These are phyloP conservation scores for Beta vulgaris DNA, from an alignment of 148 eudicot species.

Conservation along the genomic window DNA sequence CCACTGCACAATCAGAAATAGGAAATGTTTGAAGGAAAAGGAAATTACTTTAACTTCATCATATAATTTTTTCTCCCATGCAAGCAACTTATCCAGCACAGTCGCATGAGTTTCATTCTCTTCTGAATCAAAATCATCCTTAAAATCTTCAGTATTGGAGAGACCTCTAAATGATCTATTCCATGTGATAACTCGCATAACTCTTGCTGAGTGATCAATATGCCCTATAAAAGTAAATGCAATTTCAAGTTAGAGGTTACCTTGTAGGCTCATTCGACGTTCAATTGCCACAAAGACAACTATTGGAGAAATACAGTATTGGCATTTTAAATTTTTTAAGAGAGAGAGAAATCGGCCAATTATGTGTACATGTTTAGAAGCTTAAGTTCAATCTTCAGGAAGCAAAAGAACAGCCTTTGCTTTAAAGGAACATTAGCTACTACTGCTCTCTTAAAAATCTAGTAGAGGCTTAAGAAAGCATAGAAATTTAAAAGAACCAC, in stretches of 20 bases:
- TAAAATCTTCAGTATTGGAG: conserved; percentile 44
- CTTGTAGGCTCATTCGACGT: background rate
- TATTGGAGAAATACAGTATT: background rate
- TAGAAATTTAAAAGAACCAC: conserved; percentile 9
- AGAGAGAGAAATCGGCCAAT: background rate
- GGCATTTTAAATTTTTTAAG: background rate
- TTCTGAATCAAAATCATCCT: conserved; percentile 76
- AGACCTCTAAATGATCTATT: conserved; percentile 83
- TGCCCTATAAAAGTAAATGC: conserved; percentile 49
- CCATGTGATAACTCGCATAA: conserved; percentile 97
- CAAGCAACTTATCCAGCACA: conserved; percentile 87
- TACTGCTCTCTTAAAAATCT: background rate
- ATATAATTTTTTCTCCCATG: conserved; percentile 97
- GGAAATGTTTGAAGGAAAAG: background rate
- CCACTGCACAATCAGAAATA: background rate
- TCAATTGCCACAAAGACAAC: background rate
- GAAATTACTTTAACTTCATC: conserved; percentile 87
- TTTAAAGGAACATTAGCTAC: background rate
- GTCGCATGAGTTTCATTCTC: conserved; percentile 95
- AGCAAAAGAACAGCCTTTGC: background rate
- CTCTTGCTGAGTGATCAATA: conserved; percentile 92
- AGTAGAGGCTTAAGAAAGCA: background rate
- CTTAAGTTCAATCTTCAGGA: background rate
- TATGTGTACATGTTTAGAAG: background rate
- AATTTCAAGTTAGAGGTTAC: conserved; percentile 9